Conservation (phyloP, 2,329 filamentous ascomycete genomes). For the Clonostachys solani region DNA sequence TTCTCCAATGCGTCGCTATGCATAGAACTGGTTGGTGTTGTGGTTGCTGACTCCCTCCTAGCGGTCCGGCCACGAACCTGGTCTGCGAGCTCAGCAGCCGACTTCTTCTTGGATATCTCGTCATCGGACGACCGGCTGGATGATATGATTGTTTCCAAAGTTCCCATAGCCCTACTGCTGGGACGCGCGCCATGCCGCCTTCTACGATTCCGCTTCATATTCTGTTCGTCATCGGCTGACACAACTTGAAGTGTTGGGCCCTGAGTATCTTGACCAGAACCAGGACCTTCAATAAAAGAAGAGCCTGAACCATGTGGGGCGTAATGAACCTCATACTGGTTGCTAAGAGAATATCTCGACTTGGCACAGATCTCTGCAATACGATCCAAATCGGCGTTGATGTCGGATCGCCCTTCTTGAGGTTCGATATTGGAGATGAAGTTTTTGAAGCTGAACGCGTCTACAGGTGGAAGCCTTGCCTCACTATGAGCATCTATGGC, state of each 20-base stretch:
- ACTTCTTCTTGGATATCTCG: constrained; percentile 55
- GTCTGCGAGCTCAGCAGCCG: constrained; percentile 50
- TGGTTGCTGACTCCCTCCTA: constrained; percentile 25
- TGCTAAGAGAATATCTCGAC: constrained; percentile 60
- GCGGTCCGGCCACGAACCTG: constrained; percentile 46
- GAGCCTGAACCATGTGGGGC: constrained; percentile 56
- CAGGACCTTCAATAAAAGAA: constrained; percentile 31
- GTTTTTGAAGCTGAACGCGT: constrained; percentile 61
- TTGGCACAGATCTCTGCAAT: constrained; percentile 65
- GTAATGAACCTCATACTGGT: constrained; percentile 64
- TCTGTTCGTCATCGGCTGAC: constrained; percentile 51
- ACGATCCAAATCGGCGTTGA: constrained; percentile 55
- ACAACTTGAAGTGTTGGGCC: constrained; percentile 56
- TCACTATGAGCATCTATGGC: constrained; percentile 19
- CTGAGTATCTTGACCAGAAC: constrained; percentile 20
- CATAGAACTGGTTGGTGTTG: constrained; percentile 22
- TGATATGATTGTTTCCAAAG: constrained; percentile 63
- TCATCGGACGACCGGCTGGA: constrained; percentile 62
- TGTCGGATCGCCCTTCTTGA: constrained; percentile 33
- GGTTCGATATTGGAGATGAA: constrained; percentile 54
- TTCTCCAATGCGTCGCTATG: constrained; percentile 18
- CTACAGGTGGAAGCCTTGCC: constrained; percentile 53
- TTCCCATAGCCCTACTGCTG: constrained; percentile 54
- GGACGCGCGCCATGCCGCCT: constrained; percentile 35
- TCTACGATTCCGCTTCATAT: constrained; percentile 27